Conservation (phyloP, 257 asterid species). For the Plantago major region DNA sequence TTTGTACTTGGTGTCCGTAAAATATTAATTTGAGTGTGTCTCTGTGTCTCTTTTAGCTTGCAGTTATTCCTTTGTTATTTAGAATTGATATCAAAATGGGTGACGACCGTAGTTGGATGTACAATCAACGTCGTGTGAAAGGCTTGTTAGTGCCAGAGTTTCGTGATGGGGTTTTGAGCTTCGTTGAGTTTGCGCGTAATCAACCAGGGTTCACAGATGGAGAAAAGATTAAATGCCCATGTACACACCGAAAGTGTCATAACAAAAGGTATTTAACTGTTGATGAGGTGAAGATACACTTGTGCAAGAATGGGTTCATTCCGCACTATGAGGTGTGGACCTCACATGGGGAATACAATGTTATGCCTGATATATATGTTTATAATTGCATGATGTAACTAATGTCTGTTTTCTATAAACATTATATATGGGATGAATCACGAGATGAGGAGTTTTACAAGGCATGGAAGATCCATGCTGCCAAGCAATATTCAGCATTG, state of each 20-base stretch:
- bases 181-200: not conserved
- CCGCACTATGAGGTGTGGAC: not conserved
- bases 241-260: not conserved
- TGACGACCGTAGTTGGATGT: not conserved
- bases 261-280: not conserved
- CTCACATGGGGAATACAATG: not conserved
- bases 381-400: too few relatives aligned
- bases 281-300: not conserved
- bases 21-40: too few relatives aligned
- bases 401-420: too few relatives aligned
- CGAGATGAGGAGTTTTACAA: too few relatives aligned
- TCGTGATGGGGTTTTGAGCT: not conserved
- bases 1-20: too few relatives aligned
- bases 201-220: not conserved
- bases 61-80: too few relatives aligned
- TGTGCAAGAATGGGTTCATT: not conserved
- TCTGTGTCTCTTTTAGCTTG: too few relatives aligned
- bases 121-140: not conserved
- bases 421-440: too few relatives aligned
- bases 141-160: too few relatives aligned
- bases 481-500: too few relatives aligned
- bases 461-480: too few relatives aligned
- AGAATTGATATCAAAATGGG: not conserved
- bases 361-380: not conserved
- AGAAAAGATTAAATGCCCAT: not conserved